Evolutionary conservation across 768 basidiomycete genomes (phyloP).

Genomic region (Boletus coccyginus): DNA sequence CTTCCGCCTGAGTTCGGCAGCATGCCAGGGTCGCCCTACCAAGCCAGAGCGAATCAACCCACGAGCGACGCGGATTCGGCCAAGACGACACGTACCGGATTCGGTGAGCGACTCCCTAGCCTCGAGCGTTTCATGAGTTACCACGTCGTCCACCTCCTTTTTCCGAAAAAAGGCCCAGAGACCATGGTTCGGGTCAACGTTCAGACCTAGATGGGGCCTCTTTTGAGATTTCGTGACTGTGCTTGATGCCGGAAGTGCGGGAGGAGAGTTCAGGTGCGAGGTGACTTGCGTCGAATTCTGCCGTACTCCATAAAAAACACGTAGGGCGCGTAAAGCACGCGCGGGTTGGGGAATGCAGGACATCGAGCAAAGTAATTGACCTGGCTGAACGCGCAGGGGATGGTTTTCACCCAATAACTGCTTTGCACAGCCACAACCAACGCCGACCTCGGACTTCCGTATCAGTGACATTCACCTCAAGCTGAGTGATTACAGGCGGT

Average conservation of each 20-base stretch:
- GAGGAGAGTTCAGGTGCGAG: neutral
- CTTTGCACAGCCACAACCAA: constrained; percentile 20
- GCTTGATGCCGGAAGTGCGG: neutral
- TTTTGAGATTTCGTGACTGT: constrained; percentile 27
- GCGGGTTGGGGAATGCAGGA: constrained; percentile 17
- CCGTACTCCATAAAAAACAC: constrained; percentile 14
- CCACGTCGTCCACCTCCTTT: constrained; percentile 49
- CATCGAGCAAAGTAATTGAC: constrained; percentile 12
- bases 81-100: constrained; percentile 32
- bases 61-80: neutral
- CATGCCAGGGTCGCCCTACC: constrained; percentile 85
- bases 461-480: too few species aligned
- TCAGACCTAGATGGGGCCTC: constrained; percentile 43
- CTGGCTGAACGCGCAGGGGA: too few species aligned
- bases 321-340: constrained; percentile 17
- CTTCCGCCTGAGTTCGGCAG: constrained; percentile 84
- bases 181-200: constrained; percentile 62
- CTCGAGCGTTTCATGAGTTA: constrained; percentile 51
- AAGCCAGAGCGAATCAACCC: constrained; percentile 6
- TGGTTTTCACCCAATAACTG: neutral
- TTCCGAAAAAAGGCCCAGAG: constrained; percentile 75
- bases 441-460: too few species aligned
- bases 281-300: constrained; percentile 21
- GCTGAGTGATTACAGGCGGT: too few species aligned
- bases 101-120: constrained; percentile 29